Conservation (phyloP, 768 basidiomycete genomes). For the Termitomyces sp. region DNA sequence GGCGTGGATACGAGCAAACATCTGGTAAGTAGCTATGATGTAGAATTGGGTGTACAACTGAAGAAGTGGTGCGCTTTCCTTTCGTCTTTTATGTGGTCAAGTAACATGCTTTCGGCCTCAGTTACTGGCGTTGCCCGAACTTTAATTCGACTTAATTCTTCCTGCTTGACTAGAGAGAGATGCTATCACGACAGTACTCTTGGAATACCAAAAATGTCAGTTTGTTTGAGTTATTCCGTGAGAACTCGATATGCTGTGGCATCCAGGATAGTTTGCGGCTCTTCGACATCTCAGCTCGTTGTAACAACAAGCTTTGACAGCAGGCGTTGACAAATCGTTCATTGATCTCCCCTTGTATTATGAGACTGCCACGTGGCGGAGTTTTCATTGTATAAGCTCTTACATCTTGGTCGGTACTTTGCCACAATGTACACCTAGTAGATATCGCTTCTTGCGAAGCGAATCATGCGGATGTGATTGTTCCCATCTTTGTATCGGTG, state of each 20-base stretch:
- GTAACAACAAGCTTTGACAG: too few species aligned
- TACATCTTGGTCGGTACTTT: neutral
- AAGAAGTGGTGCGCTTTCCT: neutral
- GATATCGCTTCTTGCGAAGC: neutral
- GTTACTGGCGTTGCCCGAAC: neutral
- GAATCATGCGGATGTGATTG: neutral
- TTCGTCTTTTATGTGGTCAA: slow-evolving; percentile 3
- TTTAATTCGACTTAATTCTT: neutral
- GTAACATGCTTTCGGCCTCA: too few species aligned
- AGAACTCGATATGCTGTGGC: neutral
- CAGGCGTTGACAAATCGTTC: neutral
- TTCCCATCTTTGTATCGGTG: neutral
- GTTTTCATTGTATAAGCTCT: neutral
- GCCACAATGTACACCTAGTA: too few species aligned
- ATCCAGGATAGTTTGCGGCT: neutral
- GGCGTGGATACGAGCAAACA: slow-evolving; percentile 10
- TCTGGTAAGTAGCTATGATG: slow-evolving; percentile 4
- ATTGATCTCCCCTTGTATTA: neutral
- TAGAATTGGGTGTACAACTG: slow-evolving; percentile 12
- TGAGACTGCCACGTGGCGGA: neutral
- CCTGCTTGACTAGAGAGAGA: neutral
- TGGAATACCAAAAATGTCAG: neutral
- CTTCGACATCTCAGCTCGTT: neutral
- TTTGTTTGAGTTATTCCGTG: neutral
- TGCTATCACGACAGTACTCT: neutral